Evolutionary conservation across 805 yeast species (phyloP).

Genomic region (Zygosaccharomyces bisporus): DNA sequence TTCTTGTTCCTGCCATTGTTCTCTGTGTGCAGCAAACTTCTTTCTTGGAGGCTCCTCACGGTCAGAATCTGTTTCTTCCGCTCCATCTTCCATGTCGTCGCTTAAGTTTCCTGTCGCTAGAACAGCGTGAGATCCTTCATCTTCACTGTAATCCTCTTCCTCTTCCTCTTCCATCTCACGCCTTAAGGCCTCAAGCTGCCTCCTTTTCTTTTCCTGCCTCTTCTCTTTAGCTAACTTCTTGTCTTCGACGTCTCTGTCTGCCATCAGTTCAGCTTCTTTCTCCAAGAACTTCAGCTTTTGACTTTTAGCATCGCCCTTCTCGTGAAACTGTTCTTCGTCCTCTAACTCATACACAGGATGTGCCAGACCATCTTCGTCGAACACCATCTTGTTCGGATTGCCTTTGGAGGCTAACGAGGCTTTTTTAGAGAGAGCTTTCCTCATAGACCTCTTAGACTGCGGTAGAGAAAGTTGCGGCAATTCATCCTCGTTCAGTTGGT

Average conservation of each 20-base stretch:
- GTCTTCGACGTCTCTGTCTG: slow-evolving; percentile 68
- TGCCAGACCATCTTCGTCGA: slow-evolving; percentile 92
- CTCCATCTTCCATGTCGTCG: slow-evolving; percentile 42
- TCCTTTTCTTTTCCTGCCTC: slow-evolving; percentile 82
- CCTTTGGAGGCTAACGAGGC: slow-evolving; percentile 57
- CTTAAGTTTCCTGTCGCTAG: slow-evolving; percentile 36
- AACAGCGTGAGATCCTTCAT: slow-evolving; percentile 30
- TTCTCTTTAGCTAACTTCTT: slow-evolving; percentile 73
- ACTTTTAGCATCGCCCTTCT: slow-evolving; percentile 58
- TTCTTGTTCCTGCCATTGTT: slow-evolving; percentile 16
- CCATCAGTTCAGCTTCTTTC: slow-evolving; percentile 68
- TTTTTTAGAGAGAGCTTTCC: slow-evolving; percentile 85
- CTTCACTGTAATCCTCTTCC: slow-evolving; percentile 26
- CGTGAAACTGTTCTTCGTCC: slow-evolving; percentile 80
- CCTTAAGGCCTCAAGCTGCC: slow-evolving; percentile 76
- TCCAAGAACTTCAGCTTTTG: slow-evolving; percentile 67
- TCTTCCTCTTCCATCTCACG: slow-evolving; percentile 40
- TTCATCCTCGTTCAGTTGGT: slow-evolving; percentile 60
- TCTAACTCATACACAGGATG: slow-evolving; percentile 90
- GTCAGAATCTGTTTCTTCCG: slow-evolving; percentile 15
- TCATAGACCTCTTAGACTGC: slow-evolving; percentile 78
- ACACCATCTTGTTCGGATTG: slow-evolving; percentile 70
- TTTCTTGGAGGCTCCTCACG: slow-evolving; percentile 31
- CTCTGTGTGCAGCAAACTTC: slow-evolving; percentile 30
- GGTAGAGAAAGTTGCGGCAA: slow-evolving; percentile 59